Conservation (phyloP, 352 stramenopile species). For the Globisporangium parvum region DNA sequence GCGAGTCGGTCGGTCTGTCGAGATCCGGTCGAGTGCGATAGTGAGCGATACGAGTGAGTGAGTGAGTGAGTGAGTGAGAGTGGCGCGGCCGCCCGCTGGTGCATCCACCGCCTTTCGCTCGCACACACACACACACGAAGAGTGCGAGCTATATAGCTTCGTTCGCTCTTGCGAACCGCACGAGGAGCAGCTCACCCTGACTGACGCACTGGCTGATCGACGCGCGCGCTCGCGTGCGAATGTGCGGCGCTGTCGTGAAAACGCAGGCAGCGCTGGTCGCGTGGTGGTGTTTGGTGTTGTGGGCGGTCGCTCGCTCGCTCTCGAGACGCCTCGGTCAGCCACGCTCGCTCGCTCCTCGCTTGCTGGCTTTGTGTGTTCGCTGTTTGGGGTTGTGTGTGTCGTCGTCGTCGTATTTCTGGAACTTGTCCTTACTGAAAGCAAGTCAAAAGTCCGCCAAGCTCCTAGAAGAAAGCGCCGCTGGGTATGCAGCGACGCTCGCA, state of each 20-base stretch:
- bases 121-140: neutral
- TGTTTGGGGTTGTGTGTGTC: neutral
- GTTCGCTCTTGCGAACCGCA: neutral
- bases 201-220: no score
- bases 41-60: neutral
- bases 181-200: neutral
- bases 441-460: neutral
- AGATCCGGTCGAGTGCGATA: neutral
- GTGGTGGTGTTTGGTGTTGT: neutral
- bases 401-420: neutral
- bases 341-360: no score
- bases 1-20: no score
- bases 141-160: neutral
- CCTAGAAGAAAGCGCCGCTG: neutral
- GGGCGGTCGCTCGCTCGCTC: neutral
- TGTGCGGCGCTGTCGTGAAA: no score
- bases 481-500: no score
- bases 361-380: neutral
- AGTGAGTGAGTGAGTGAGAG: neutral
- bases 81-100: neutral
- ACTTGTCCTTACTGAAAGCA: neutral
- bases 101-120: constrained; percentile 1
- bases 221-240: no score
- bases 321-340: neutral
- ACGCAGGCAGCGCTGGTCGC: no score